These are phyloP conservation scores for Trichosporon faecale DNA, from an alignment of 1,284 basidiomycete species.

Conservation along the genomic window DNA sequence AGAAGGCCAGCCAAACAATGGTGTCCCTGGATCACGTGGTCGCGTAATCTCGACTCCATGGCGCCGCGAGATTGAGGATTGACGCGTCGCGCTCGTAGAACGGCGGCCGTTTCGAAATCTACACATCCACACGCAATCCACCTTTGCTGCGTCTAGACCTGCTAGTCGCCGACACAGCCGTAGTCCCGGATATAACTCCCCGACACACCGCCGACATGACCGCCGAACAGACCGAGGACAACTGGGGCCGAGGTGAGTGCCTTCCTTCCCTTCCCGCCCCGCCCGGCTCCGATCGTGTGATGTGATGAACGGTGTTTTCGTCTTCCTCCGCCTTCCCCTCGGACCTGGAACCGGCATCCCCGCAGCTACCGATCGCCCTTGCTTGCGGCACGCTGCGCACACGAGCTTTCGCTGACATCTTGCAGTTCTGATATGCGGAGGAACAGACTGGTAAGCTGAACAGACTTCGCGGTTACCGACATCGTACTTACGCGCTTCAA, in stretches of 20 bases:
- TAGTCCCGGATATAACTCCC: neutral
- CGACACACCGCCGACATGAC: slow-evolving; percentile 1
- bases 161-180: neutral
- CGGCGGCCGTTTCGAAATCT: neutral
- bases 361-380: neutral
- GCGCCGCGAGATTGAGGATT: neutral
- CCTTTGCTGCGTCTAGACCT: neutral
- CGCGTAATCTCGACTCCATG: slow-evolving; percentile 7
- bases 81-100: slow-evolving; percentile 6
- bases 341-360: neutral
- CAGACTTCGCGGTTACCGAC: neutral
- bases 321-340: neutral
- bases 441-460: slow-evolving; percentile 11
- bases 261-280: neutral
- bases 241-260: slow-evolving; percentile 8
- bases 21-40: slow-evolving; percentile 10
- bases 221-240: neutral
- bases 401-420: neutral
- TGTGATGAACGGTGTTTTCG: neutral
- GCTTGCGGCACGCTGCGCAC: neutral
- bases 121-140: neutral
- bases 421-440: slow-evolving; percentile 18
- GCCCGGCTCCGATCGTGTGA: neutral
- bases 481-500: neutral
- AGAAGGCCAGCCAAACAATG: neutral